These are phyloP conservation scores for Syzygium jambos DNA, from an alignment of 345 rosid species.

Conservation along the genomic window DNA sequence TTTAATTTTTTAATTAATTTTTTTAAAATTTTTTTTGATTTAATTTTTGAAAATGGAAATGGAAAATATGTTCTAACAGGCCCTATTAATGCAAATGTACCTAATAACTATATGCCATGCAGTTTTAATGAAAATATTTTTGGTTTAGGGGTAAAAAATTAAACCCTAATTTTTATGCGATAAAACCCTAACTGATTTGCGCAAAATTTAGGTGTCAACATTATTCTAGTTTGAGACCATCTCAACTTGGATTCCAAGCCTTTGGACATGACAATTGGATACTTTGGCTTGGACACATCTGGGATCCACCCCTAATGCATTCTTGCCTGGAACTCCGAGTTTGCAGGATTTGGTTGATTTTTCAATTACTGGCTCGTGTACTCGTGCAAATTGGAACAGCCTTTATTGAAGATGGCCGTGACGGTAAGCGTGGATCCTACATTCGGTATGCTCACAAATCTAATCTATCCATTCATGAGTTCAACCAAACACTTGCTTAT, in stretches of 20 bases:
- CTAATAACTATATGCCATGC: too few species aligned
- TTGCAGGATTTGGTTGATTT: conserved; percentile 20
- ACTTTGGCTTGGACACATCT: conserved; percentile 67
- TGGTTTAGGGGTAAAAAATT: too few species aligned
- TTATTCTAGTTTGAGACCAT: conserved; percentile 41
- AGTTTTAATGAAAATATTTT: too few species aligned
- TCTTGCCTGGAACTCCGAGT: conserved; percentile 54
- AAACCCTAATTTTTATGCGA: too few species aligned
- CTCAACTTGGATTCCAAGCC: conserved; percentile 65
- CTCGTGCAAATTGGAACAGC: conserved; percentile 30
- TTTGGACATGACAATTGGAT: conserved; percentile 72
- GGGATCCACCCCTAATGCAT: conserved; percentile 67
- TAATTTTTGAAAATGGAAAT: too few species aligned
- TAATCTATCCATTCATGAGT: conserved; percentile 89
- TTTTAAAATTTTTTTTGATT: too few species aligned
- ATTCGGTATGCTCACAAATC: conserved; percentile 70
- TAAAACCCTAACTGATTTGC: too few species aligned
- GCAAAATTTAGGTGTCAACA: too few species aligned
- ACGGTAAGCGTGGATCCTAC: conserved; percentile 89
- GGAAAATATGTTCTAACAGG: too few species aligned
- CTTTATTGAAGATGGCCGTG: conserved; percentile 63
- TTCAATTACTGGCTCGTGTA: conserved; percentile 33
- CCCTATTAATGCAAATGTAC: too few species aligned
- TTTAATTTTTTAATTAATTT: too few species aligned
- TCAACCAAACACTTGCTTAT: conserved; percentile 90